Evolutionary conservation across 768 basidiomycete genomes (phyloP), one percentile per base, ranked within the genome.

Genomic region (Tylopilus sp.): DNA sequence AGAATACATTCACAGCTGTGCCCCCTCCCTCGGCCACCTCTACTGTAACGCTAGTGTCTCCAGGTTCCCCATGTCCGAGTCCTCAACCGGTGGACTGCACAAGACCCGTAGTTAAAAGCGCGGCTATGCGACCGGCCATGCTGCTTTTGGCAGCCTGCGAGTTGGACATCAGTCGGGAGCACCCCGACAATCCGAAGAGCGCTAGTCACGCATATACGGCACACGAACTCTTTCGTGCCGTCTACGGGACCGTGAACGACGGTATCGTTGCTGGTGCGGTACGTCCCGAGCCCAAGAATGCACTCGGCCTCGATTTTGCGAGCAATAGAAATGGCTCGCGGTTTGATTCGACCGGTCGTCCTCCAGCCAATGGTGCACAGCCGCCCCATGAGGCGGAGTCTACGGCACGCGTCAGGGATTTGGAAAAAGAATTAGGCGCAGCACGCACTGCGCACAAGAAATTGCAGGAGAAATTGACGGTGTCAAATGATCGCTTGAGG

Each of bases 111-210:
- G 57, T 53, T 13, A 55, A 49, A 44, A 38, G 46, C 16, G 43
- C 67, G 12, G 55, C 53, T 10, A 50, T 65, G 40, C 68, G 68
- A 34, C 68, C 68, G 14, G 68, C 65, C 3, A 50, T 61, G 60
- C 52, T 69, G 45, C 56, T 71, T 45, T 47, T 69, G 12, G 68
- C 70, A n/a, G 68, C 68, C 2, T 69, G 68, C 53, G 68, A 69
- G 40, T 26, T 71, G 50, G 68, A 69, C 46, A 61, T 69, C 37
- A 71, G 68, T 21, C 65, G 70, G 14, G 67, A 65, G 19, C 56
- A 33, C 45, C 54, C 60, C 3, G 54, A 54, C 26, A 52, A 55
- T 53, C 49, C 63, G 16, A 57, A 61, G 50, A 68, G 58, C 41
- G 37, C 33, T 8, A 43, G 17, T 8, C 67, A 70, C 38, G 61